Base-by-base conservation (phyloP, 495 filamentous ascomycete genomes). In the Saxispiralis lemnorum region DNA sequence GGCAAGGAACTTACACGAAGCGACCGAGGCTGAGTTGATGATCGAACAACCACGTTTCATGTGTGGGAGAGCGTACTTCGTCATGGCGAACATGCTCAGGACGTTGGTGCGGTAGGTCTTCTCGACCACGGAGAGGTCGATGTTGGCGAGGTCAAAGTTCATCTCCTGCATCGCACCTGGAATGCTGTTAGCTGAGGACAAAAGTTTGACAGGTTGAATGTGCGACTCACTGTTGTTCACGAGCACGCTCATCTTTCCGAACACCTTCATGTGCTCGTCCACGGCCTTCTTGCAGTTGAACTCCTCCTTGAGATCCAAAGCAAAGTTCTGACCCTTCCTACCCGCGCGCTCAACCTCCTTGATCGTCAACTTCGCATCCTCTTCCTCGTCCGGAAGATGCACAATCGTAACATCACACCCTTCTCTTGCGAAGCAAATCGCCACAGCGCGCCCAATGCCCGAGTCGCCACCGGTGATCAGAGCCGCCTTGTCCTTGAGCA, bases 81-180 rank as follows among this genome's bases (percentile, higher is more conserved):
- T 66, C 46, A 78, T 57, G 15, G 73, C 70, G 51, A 80, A 72
- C 64, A 78, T 73, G 49, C 69, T 66, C 31, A 78, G 51, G 36
- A 80, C 67, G 41, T 81, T 79, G 39, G 56, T 65, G 17, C 63
- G 61, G 63, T 75, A 81, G 0, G 64, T 64, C 41, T 66, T 65
- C 39, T 69, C 64, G 10, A 71, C 66, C 11, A 59, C 56, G 24
- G 67, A 62, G 15, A 75, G 57, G 46, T 72, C 59, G 21, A 72
- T 76, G 2, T 76, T 59, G 1, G 49, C 49, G 18, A 77, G 59
- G 31, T 75, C 65, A 11, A 61, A 52, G 53, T 63, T 71, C 52
- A 68, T 63, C 38, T 52, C 49, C 35, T 52, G 49, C 45, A 48
- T 52, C 7, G 49, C 51, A 20, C 35, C 35, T 50, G 28, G 6